Percentiles rank a stretch among this genome's conserved stretches.
Conservation (phyloP, 192 early-diverging fungal species). For the Cladochytrium replicatum region DNA sequence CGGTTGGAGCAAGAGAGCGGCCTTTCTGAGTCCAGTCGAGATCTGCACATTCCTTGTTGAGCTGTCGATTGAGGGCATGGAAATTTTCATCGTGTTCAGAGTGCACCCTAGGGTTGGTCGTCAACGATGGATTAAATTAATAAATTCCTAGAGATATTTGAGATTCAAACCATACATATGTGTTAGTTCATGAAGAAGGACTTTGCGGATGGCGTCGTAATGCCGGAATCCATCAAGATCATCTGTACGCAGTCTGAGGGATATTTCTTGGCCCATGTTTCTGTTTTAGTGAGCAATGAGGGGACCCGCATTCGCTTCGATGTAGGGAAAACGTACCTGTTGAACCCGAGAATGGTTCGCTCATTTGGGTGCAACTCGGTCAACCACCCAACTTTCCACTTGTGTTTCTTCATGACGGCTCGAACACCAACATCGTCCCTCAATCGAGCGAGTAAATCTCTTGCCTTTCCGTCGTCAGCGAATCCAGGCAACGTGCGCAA, state of each 20-base stretch:
- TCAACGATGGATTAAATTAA: not conserved
- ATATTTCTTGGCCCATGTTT: conserved; percentile 63
- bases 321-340: conserved; percentile 9
- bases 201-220: conserved; percentile 54
- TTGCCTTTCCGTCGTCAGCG: conserved; percentile 38
- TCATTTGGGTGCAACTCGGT: conserved; percentile 63
- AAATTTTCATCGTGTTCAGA: conserved; percentile 63
- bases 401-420: conserved; percentile 31
- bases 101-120: conserved; percentile 4
- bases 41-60: conserved; percentile 61
- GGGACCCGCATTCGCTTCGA: not conserved
- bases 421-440: conserved; percentile 48
- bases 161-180: conserved; percentile 63
- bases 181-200: conserved; percentile 68
- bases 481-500: conserved; percentile 51
- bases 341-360: conserved; percentile 57
- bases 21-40: conserved; percentile 12
- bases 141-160: not conserved
- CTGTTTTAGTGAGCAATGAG: conserved; percentile 18
- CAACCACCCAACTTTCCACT: conserved; percentile 58
- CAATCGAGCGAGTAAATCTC: conserved; percentile 51
- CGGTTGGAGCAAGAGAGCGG: conserved; percentile 9
- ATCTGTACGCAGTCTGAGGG: conserved; percentile 66
- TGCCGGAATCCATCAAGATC: conserved; percentile 65
- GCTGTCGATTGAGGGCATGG: conserved; percentile 56